phyloP scores from a whole-genome alignment of 2,329 filamentous ascomycete species.

The Zasmidium citrigriseum region DNA sequence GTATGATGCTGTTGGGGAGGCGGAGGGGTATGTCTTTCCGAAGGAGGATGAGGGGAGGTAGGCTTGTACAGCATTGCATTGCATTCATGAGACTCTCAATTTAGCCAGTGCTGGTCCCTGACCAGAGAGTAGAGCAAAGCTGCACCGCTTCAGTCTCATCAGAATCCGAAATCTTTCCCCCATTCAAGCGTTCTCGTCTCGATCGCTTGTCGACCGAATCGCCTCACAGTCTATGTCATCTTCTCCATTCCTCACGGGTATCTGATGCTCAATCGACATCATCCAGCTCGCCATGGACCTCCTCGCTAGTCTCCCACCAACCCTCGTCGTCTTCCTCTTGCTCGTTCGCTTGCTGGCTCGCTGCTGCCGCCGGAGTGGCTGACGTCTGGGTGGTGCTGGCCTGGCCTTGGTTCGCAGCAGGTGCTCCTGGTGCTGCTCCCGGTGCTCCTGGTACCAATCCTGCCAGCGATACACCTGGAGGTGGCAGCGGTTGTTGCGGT shows the following conservation, averaged over 20 bases:
- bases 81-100: too few species aligned
- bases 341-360: not conserved
- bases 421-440: not conserved
- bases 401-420: not conserved
- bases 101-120: too few species aligned
- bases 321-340: not conserved
- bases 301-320: not conserved
- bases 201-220: too few species aligned
- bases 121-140: too few species aligned
- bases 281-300: not conserved
- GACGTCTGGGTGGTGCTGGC: not conserved
- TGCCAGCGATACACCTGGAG: not conserved
- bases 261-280: constrained; percentile 1
- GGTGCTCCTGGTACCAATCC: not conserved
- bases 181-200: too few species aligned
- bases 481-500: too few species aligned
- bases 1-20: not conserved
- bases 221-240: too few species aligned
- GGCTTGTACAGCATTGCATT: too few species aligned
- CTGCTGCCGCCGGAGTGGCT: not conserved
- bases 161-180: too few species aligned
- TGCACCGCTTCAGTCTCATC: too few species aligned
- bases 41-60: not conserved
- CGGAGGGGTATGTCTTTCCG: not conserved
- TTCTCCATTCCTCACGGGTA: not conserved